phyloP scores from a whole-genome alignment of 148 eudicot genomes.

The Spergularia bocconei region DNA sequence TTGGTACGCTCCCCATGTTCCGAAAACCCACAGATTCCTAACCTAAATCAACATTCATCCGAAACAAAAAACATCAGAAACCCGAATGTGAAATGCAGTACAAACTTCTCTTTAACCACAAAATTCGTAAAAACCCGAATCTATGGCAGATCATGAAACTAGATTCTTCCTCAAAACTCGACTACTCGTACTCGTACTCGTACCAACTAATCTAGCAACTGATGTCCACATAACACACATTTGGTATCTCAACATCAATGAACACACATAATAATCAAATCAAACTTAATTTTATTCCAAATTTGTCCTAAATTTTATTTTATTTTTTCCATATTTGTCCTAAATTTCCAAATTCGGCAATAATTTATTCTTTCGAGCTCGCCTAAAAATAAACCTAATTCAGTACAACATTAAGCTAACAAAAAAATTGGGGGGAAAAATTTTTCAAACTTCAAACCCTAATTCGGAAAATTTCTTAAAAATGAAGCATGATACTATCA shows the following conservation, averaged over 20 bases:
- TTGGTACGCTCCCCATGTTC: slow-evolving; percentile 29
- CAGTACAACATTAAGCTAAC: neutral
- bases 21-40: neutral
- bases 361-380: neutral
- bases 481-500: neutral
- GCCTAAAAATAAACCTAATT: neutral
- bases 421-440: neutral
- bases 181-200: no score
- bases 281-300: neutral
- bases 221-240: neutral
- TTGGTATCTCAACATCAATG: neutral
- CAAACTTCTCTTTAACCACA: neutral
- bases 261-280: neutral
- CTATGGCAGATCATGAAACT: neutral
- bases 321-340: neutral
- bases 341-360: neutral
- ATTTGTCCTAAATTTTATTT: neutral
- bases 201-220: neutral
- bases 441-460: neutral
- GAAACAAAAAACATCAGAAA: slow-evolving; percentile 9
- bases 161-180: neutral
- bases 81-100: neutral
- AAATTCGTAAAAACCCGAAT: neutral
- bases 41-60: slow-evolving; percentile 12
- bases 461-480: neutral